These are phyloP conservation scores for Scheffersomyces lignicola DNA, from an alignment of 1,139 yeast genomes.

Conservation along the genomic window DNA sequence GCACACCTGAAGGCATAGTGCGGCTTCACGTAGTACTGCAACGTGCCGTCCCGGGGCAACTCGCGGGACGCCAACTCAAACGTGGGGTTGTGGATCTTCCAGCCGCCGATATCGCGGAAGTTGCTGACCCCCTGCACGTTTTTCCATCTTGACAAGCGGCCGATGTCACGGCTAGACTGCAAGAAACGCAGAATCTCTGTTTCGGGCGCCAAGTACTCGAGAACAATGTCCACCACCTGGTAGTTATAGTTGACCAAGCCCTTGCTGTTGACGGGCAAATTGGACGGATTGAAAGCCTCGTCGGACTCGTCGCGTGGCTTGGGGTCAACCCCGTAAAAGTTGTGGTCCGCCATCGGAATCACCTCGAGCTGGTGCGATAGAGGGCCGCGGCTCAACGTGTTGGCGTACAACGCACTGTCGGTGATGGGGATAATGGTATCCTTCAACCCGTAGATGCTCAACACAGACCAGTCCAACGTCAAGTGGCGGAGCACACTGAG, in stretches of 20 bases:
- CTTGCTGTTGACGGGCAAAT: constrained; percentile 43
- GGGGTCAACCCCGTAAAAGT: constrained; percentile 56
- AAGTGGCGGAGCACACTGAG: constrained; percentile 43
- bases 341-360: constrained; percentile 76
- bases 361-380: constrained; percentile 55
- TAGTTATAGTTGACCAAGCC: constrained; percentile 57
- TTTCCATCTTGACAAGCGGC: constrained; percentile 55
- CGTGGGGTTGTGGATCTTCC: constrained; percentile 43
- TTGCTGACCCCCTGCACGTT: constrained; percentile 66
- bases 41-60: constrained; percentile 5
- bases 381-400: constrained; percentile 53
- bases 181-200: constrained; percentile 56
- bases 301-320: constrained; percentile 30
- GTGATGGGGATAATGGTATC: constrained; percentile 66
- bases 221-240: constrained; percentile 52
- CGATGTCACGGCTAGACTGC: constrained; percentile 34
- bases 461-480: constrained; percentile 49
- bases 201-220: constrained; percentile 52
- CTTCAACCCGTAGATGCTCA: constrained; percentile 69
- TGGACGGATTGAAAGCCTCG: constrained; percentile 34
- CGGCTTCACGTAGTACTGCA: constrained; percentile 48
- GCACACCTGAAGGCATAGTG: constrained; percentile 66
- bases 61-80: constrained; percentile 14
- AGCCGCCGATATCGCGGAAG: constrained; percentile 83
- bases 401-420: constrained; percentile 62